These are phyloP conservation scores for Heliamphora exappendiculata DNA, from an alignment of 148 eudicot species.

Conservation along the genomic window DNA sequence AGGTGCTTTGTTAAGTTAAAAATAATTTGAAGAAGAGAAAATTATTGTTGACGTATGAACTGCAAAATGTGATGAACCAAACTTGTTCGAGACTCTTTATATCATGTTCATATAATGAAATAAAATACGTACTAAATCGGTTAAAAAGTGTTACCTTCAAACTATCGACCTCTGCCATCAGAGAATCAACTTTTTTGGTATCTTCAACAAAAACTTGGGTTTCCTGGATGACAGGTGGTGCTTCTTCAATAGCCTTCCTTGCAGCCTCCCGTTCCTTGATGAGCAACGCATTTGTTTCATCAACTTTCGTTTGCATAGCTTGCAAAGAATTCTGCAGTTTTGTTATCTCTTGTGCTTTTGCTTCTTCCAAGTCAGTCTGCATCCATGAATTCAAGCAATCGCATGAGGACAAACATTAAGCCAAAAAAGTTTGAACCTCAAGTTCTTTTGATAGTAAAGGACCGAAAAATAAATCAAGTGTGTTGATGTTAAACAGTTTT, in stretches of 20 bases:
- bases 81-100: background rate
- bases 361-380: conserved; percentile 92
- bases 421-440: background rate
- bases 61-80: background rate
- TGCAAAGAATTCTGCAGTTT: conserved; percentile 66
- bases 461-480: background rate
- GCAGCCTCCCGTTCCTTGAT: conserved; percentile 72
- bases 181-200: conserved; percentile 57
- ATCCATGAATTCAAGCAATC: conserved; percentile 15
- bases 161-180: conserved; percentile 51
- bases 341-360: conserved; percentile 67
- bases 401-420: background rate
- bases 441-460: background rate
- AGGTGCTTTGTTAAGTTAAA: background rate
- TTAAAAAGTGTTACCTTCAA: conserved; percentile 46
- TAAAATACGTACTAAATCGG: background rate
- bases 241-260: conserved; percentile 75
- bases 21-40: background rate
- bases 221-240: conserved; percentile 87
- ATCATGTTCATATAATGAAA: background rate
- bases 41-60: background rate
- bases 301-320: conserved; percentile 50
- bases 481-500: background rate
- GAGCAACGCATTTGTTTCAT: conserved; percentile 59
- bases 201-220: conserved; percentile 82